Percentiles rank a stretch among this genome's conserved stretches.
Conservation (phyloP, 1,139 yeast genomes). For the Suhomyces chickasaworum region DNA sequence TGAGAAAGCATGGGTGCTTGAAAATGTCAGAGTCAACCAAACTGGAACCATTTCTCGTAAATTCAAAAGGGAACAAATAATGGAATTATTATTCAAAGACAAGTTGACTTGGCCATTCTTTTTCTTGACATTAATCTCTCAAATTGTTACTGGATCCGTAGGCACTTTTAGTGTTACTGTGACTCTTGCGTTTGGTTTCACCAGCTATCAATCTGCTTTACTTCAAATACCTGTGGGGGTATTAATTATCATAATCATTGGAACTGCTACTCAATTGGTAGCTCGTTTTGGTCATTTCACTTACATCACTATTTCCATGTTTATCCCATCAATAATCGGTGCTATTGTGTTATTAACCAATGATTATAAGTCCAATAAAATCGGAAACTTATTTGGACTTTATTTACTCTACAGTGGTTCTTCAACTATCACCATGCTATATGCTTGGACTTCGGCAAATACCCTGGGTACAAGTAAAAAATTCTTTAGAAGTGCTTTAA, state of each 20-base stretch:
- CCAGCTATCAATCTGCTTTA: conserved; percentile 35
- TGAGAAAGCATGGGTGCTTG: conserved; percentile 31
- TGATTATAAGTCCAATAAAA: conserved; percentile 21
- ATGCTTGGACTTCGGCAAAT: conserved; percentile 22
- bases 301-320: conserved; percentile 32
- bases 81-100: conserved; percentile 36
- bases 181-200: conserved; percentile 40
- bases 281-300: conserved; percentile 30
- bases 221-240: conserved; percentile 46
- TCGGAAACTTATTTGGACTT: conserved; percentile 39
- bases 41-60: conserved; percentile 34
- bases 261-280: conserved; percentile 35
- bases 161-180: conserved; percentile 44
- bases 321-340: conserved; percentile 39
- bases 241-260: conserved; percentile 36
- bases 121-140: conserved; percentile 35
- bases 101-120: conserved; percentile 42
- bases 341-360: conserved; percentile 35
- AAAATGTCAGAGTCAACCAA: conserved; percentile 20
- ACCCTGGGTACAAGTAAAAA: conserved; percentile 24
- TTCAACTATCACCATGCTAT: conserved; percentile 22
- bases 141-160: conserved; percentile 46
- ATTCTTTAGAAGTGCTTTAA: conserved; percentile 19
- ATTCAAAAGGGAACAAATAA: conserved; percentile 30
- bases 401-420: conserved; percentile 34